Base-by-base conservation (phyloP, 805 yeast genomes). In the Saccharomyces paradoxus region DNA sequence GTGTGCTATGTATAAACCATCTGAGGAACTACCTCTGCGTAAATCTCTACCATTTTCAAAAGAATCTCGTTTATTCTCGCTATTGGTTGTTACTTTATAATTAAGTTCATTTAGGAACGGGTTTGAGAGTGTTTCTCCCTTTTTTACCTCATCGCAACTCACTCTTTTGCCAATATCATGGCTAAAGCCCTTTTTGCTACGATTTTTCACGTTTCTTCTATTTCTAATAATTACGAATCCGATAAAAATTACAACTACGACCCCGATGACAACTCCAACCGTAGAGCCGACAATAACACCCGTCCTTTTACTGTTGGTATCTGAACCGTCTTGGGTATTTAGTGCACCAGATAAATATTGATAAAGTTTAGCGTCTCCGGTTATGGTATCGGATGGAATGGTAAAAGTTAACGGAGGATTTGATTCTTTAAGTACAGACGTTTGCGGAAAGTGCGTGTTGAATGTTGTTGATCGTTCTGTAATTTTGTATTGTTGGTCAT, bases 401-500 rank as follows among this genome's bases (percentile, higher is more conserved):
- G 24, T 31, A 14, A 48, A 48, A 14, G 51, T 31, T 17, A 49
- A 7, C 27, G 46, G 32, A n/a, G 55, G 17, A 49, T 30, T 24
- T 31, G 49, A 10, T 26, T 47, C 37, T 49, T 46, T 21, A 47
- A 32, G 4, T 4, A 26, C 46, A 6, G 47, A 46, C 3, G 50
- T 53, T 13, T 46, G 32, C 10, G 51, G 60, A n/a, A 61, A 48
- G 22, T 55, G 63, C 9, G 64, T 61, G 8, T 41, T 50, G 22
- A 61, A 58, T 12, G 63, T 56, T 31, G 61, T 60, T 12, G 54
- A 30, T 1, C 59, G 50, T n/a, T 56, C 63, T 10, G 64, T 61
- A 41, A 61, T 56, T 17, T 53, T 46, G 32, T 55, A 61, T 1
- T 47, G 41, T 50, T 61, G 64, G 10, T 58, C 55, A 52, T 61